Conservation (phyloP, 2,329 filamentous ascomycete genomes). For the Aureobasidium mangrovei region DNA sequence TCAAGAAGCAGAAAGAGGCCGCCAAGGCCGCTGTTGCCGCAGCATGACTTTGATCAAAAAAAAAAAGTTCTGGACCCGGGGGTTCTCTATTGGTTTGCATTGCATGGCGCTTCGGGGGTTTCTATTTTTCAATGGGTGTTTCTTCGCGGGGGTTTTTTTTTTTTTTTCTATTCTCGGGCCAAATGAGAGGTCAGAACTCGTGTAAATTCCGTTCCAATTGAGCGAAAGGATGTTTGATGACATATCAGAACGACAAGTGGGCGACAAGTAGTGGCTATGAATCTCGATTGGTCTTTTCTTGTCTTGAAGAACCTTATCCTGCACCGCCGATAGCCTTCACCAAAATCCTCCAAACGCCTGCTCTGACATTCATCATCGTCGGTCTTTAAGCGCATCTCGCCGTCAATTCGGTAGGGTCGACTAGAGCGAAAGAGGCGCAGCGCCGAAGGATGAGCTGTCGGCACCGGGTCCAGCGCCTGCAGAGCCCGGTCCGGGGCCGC, state of each 20-base stretch:
- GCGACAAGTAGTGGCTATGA: neutral
- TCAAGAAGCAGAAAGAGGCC: conserved; percentile 20
- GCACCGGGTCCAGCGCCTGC: conserved; percentile 6
- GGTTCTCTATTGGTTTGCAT: conserved; percentile 9
- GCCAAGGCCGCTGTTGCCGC: conserved; percentile 17
- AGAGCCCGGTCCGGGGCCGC: conserved; percentile 12
- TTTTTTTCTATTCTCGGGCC: neutral
- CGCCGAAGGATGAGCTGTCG: conserved; percentile 1
- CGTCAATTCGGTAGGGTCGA: too few species aligned
- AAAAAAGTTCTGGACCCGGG: neutral
- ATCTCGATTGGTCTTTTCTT: too few species aligned
- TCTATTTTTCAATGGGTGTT: neutral
- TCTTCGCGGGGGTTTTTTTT: neutral
- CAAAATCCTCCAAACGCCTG: too few species aligned
- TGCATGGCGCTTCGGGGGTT: conserved; percentile 7
- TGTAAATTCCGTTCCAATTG: too few species aligned
- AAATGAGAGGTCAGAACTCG: neutral
- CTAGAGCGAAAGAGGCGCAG: neutral
- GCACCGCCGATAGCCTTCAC: too few species aligned
- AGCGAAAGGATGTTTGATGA: too few species aligned
- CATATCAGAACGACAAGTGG: neutral
- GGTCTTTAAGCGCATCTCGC: too few species aligned
- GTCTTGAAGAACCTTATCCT: too few species aligned
- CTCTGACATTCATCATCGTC: too few species aligned
- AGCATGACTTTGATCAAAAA: conserved; percentile 1